phyloP scores from a whole-genome alignment of 495 filamentous ascomycete genomes.

The Penicillium egyptiacum region DNA sequence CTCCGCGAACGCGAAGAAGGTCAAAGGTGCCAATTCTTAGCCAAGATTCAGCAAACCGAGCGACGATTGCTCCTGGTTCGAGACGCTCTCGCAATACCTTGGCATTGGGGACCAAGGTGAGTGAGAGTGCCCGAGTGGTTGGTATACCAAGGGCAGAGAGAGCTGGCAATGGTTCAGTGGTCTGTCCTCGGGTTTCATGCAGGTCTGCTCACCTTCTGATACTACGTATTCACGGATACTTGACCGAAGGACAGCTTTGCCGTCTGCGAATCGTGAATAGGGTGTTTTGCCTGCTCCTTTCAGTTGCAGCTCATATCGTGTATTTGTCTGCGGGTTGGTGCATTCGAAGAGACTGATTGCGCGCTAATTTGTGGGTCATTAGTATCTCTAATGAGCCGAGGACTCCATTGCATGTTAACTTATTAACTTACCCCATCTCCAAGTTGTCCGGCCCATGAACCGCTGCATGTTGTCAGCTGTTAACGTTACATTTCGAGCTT shows the following conservation, averaged over 20 bases:
- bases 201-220: slow-evolving; percentile 60
- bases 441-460: slow-evolving; percentile 91
- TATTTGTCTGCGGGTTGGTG: slow-evolving; percentile 70
- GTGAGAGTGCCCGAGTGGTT: slow-evolving; percentile 78
- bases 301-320: slow-evolving; percentile 84
- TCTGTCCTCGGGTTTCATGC: not conserved
- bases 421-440: slow-evolving; percentile 67
- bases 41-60: slow-evolving; percentile 89
- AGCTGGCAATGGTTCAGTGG: slow-evolving; percentile 28
- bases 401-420: slow-evolving; percentile 8
- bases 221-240: slow-evolving; percentile 94
- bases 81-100: slow-evolving; percentile 74
- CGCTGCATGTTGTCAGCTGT: slow-evolving; percentile 41
- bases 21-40: slow-evolving; percentile 94
- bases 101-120: slow-evolving; percentile 70
- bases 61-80: slow-evolving; percentile 93
- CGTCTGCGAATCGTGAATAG: slow-evolving; percentile 96
- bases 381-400: not conserved
- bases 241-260: slow-evolving; percentile 86
- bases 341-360: slow-evolving; percentile 92
- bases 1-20: slow-evolving; percentile 74
- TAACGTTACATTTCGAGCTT: slow-evolving; percentile 1
- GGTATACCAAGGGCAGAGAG: slow-evolving; percentile 83
- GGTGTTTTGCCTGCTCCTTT: slow-evolving; percentile 93
- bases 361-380: slow-evolving; percentile 39